These are phyloP conservation scores for Neurospora sp. DNA, from an alignment of 2,329 filamentous ascomycete species.

Conservation along the genomic window DNA sequence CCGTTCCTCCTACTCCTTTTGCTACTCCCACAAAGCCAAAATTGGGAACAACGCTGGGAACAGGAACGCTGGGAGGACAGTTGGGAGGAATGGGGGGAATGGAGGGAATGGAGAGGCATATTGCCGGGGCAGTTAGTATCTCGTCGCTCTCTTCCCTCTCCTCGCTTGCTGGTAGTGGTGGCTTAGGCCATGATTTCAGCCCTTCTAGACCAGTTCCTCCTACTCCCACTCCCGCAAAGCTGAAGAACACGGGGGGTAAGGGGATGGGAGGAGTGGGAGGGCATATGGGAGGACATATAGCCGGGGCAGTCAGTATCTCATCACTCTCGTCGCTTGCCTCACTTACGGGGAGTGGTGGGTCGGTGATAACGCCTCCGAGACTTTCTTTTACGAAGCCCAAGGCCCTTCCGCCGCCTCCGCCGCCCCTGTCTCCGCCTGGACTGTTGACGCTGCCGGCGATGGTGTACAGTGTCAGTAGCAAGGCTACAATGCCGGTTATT, in stretches of 20 bases:
- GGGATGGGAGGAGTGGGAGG: neutral
- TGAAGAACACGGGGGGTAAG: no score
- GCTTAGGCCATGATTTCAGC: no score
- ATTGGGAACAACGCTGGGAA: no score
- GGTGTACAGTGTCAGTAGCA: neutral
- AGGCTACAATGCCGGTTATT: neutral
- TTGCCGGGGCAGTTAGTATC: neutral
- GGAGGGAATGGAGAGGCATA: neutral
- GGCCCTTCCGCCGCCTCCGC: neutral
- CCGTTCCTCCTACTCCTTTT: neutral
- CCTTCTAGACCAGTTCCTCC: neutral
- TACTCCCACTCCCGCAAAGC: neutral
- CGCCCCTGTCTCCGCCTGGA: neutral
- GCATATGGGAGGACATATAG: neutral
- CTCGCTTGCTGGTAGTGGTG: no score
- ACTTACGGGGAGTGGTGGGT: neutral
- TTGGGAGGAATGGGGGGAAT: no score
- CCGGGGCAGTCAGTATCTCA: neutral
- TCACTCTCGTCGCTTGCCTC: neutral
- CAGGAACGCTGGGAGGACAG: no score
- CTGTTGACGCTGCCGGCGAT: neutral
- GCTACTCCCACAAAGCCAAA: neutral
- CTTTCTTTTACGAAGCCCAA: neutral
- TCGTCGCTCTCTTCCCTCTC: neutral
- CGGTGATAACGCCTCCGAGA: neutral